Conservation (phyloP, 2,329 filamentous ascomycete species). For the Cryphonectria japonica region DNA sequence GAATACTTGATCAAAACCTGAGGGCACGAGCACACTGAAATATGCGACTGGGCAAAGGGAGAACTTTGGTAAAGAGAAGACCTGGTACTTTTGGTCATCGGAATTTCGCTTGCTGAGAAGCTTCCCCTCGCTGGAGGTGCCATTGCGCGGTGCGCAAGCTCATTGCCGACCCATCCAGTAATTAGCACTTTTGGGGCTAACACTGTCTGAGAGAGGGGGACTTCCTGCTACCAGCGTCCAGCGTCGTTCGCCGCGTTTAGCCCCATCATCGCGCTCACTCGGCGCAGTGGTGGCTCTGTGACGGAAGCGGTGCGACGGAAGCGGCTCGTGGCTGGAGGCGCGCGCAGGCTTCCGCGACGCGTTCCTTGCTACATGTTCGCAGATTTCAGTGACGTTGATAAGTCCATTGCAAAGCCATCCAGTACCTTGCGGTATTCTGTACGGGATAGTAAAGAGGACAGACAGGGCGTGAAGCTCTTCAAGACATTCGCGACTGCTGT, state of each 20-base stretch:
- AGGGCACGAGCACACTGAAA: not conserved
- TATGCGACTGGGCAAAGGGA: not conserved
- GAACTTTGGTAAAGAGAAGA: not conserved
- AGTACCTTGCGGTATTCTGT: not conserved
- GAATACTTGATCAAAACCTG: not conserved
- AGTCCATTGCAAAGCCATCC: too few relatives aligned
- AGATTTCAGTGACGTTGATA: not conserved
- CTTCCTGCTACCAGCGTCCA: not conserved
- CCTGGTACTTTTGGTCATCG: not conserved
- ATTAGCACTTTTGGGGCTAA: not conserved
- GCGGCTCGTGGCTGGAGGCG: not conserved
- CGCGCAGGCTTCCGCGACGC: not conserved
- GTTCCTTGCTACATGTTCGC: not conserved
- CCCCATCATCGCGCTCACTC: not conserved
- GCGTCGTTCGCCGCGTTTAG: not conserved
- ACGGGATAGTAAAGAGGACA: not conserved
- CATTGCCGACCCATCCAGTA: not conserved
- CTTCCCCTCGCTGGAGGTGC: not conserved
- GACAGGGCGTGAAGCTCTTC: not conserved
- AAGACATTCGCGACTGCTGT: not conserved
- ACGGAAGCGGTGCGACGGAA: not conserved
- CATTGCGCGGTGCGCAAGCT: not conserved
- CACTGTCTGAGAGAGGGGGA: not conserved
- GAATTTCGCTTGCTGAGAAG: not conserved
- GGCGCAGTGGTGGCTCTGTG: too few relatives aligned